Percentiles rank a stretch among this genome's conserved stretches.
Evolutionary conservation across 2,329 filamentous ascomycete species (phyloP).

Genomic region (Fusarium siculi): DNA sequence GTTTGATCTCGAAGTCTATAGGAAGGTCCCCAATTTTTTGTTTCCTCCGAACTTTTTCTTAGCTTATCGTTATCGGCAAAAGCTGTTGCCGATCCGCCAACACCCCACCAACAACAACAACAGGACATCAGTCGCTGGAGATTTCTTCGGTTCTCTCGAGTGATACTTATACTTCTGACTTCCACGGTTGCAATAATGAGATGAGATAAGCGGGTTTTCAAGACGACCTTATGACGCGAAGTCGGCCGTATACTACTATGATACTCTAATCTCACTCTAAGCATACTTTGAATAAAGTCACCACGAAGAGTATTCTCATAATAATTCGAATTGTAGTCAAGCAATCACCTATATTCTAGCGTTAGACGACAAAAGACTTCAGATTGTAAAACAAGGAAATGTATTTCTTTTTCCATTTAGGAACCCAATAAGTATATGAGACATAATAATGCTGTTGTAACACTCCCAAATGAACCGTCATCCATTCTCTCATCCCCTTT

Average conservation of each 20-base stretch:
- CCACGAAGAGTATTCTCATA: neutral
- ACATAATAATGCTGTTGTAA: constrained; percentile 30
- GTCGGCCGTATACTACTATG: neutral
- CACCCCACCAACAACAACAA: constrained; percentile 5
- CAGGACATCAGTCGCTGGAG: neutral
- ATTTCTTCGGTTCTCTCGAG: neutral
- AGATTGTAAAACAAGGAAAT: constrained; percentile 29
- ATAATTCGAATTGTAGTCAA: neutral
- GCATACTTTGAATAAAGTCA: neutral
- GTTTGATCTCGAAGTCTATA: constrained; percentile 22
- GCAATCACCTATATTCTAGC: neutral
- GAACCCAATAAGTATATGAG: constrained; percentile 34
- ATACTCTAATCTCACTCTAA: neutral
- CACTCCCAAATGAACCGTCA: constrained; percentile 20
- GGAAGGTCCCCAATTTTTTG: constrained; percentile 33
- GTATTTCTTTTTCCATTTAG: constrained; percentile 39
- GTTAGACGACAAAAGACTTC: neutral
- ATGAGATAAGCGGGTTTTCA: neutral
- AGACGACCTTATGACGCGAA: neutral
- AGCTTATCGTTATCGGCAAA: constrained; percentile 36
- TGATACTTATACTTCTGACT: constrained; percentile 4
- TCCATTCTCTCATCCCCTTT: constrained; percentile 26
- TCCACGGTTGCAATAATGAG: neutral
- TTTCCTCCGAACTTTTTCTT: constrained; percentile 17
- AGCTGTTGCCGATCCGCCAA: constrained; percentile 38